A percentile compares a stretch with the other conserved stretches of the same genome.
Conservation (phyloP, 176 grass and related monocot species). For the Cocos nucifera region DNA sequence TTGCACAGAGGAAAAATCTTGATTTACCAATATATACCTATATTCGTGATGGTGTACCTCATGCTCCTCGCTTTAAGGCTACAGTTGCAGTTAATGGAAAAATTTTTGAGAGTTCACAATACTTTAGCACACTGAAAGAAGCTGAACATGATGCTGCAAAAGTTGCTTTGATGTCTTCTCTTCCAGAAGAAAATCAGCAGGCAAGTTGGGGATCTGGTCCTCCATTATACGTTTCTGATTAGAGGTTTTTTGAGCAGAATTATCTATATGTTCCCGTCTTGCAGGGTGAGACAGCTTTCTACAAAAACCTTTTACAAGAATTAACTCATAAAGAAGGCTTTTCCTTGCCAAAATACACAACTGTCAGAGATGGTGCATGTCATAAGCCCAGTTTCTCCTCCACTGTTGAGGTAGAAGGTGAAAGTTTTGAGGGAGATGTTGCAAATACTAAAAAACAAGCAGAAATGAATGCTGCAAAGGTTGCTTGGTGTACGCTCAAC, state of each 20-base stretch:
- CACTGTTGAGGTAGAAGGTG: constrained; percentile 43
- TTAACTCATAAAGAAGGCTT: constrained; percentile 42
- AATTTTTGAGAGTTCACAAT: constrained; percentile 51
- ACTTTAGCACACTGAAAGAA: constrained; percentile 40
- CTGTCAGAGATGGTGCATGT: constrained; percentile 21
- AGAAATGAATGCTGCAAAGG: constrained; percentile 49
- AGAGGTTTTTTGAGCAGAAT: too few relatives aligned
- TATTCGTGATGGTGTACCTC: constrained; percentile 26
- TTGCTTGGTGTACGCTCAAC: constrained; percentile 45
- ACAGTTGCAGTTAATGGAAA: constrained; percentile 54
- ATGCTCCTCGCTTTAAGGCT: constrained; percentile 45
- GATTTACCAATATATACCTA: constrained; percentile 32
- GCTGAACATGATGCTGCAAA: constrained; percentile 64
- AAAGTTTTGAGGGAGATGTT: constrained; percentile 39
- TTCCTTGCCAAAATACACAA: constrained; percentile 42
- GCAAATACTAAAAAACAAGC: constrained; percentile 62
- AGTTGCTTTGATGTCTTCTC: constrained; percentile 56
- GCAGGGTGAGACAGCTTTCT: constrained; percentile 32
- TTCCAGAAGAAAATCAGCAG: constrained; percentile 30
- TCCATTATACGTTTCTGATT: too few relatives aligned
- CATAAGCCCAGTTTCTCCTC: constrained; percentile 29
- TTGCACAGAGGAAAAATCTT: constrained; percentile 54
- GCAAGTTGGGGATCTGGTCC: not conserved
- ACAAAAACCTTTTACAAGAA: constrained; percentile 64
- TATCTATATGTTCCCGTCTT: not conserved